phyloP scores from a whole-genome alignment of 2,329 filamentous ascomycete genomes.

The Trichoderma breve region DNA sequence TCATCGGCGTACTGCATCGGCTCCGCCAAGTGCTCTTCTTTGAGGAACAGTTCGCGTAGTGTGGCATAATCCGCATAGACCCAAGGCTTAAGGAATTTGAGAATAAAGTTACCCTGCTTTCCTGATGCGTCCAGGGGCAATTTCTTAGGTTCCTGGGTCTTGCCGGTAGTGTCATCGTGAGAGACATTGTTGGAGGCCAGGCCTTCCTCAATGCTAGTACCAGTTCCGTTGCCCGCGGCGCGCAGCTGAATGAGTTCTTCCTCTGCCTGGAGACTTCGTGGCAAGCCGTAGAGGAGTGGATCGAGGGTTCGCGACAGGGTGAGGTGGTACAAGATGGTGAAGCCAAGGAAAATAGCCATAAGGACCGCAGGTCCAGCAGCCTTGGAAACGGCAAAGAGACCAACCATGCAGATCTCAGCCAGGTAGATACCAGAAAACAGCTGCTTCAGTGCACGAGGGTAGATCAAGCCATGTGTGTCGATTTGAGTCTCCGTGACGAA shows the following conservation, averaged over 20 bases:
- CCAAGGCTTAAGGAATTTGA: slow-evolving; percentile 72
- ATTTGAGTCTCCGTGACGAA: slow-evolving; percentile 76
- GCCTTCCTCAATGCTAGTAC: slow-evolving; percentile 31
- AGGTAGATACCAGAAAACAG: slow-evolving; percentile 79
- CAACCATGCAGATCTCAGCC: slow-evolving; percentile 74
- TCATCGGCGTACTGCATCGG: slow-evolving; percentile 55
- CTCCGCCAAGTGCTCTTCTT: slow-evolving; percentile 1
- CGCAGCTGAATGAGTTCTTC: slow-evolving; percentile 39
- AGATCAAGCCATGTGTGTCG: slow-evolving; percentile 86
- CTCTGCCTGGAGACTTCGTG: slow-evolving; percentile 55
- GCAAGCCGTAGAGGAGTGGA: slow-evolving; percentile 70
- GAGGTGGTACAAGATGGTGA: slow-evolving; percentile 74
- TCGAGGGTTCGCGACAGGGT: slow-evolving; percentile 67
- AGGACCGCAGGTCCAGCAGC: slow-evolving; percentile 69
- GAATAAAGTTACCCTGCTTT: slow-evolving; percentile 53
- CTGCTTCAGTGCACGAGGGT: slow-evolving; percentile 85
- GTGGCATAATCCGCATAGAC: slow-evolving; percentile 68
- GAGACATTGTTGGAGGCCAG: slow-evolving; percentile 16
- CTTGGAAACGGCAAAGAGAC: slow-evolving; percentile 70
- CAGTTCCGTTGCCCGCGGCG: slow-evolving; percentile 26
- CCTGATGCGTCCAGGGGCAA: slow-evolving; percentile 26
- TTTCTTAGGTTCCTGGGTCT: slow-evolving; percentile 24
- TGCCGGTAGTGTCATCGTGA: slow-evolving; percentile 18
- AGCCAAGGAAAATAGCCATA: slow-evolving; percentile 72
- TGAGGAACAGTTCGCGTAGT: slow-evolving; percentile 51